Conservation (phyloP, 345 rosid species). For the Jatropha curcas region DNA sequence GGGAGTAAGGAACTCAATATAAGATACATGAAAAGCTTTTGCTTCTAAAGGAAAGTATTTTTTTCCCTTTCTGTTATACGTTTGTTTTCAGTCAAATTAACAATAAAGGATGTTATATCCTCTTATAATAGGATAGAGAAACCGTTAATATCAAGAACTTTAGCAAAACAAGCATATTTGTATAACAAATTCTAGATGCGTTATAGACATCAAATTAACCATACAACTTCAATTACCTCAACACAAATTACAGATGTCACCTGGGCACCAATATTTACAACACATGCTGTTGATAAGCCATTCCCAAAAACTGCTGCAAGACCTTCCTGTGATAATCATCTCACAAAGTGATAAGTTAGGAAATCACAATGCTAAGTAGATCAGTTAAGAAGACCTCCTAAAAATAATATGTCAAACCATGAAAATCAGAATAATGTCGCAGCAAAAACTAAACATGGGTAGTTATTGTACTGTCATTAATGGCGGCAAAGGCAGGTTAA, state of each 20-base stretch:
- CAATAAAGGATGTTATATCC: neutral
- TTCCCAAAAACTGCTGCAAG: constrained; percentile 93
- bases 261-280: constrained; percentile 91
- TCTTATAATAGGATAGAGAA: neutral
- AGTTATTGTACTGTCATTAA: too few relatives aligned
- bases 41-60: too few relatives aligned
- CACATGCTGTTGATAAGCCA: constrained; percentile 85
- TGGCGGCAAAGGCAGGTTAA: neutral
- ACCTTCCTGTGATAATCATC: constrained; percentile 60
- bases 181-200: neutral
- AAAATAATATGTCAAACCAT: neutral
- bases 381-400: neutral
- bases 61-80: too few relatives aligned
- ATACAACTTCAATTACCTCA: constrained; percentile 56
- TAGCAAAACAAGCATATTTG: neutral
- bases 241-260: constrained; percentile 77
- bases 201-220: neutral
- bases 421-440: neutral
- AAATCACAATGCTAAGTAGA: constrained; percentile 1
- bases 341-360: constrained; percentile 12
- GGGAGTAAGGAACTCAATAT: neutral
- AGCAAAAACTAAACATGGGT: neutral
- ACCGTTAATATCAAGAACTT: neutral
- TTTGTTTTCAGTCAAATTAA: neutral
- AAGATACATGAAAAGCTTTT: neutral